These are phyloP conservation scores for Pythium sp. DNA, from an alignment of 352 stramenopile genomes.

Conservation along the genomic window DNA sequence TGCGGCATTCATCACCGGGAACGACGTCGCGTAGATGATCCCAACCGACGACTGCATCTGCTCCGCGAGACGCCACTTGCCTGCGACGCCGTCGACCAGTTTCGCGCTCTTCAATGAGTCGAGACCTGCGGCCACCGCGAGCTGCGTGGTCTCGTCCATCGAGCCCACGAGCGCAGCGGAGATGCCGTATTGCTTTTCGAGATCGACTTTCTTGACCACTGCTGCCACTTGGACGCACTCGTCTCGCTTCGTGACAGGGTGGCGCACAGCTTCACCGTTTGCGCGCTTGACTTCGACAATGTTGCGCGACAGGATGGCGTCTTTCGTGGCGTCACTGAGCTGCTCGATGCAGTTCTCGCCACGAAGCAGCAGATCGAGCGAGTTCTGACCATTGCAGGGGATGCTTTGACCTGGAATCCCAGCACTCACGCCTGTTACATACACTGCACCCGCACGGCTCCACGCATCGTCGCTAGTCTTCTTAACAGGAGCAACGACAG, in stretches of 20 bases:
- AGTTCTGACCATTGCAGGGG: slow-evolving; percentile 72
- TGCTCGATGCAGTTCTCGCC: slow-evolving; percentile 90
- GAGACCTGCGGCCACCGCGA: slow-evolving; percentile 93
- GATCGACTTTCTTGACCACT: slow-evolving; percentile 72
- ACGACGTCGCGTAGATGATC: slow-evolving; percentile 95
- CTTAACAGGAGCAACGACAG: slow-evolving; percentile 21
- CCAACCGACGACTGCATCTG: slow-evolving; percentile 85
- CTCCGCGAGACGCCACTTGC: slow-evolving; percentile 89
- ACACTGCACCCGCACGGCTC: slow-evolving; percentile 53
- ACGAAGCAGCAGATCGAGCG: slow-evolving; percentile 85
- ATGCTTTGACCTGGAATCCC: slow-evolving; percentile 81
- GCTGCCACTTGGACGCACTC: slow-evolving; percentile 91
- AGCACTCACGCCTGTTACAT: slow-evolving; percentile 92
- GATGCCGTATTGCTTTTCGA: slow-evolving; percentile 81
- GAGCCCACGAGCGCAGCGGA: slow-evolving; percentile 85
- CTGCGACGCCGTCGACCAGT: slow-evolving; percentile 71
- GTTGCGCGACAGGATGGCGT: slow-evolving; percentile 91
- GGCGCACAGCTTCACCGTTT: slow-evolving; percentile 38
- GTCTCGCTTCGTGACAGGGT: slow-evolving; percentile 37
- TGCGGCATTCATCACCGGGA: slow-evolving; percentile 93
- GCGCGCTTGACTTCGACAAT: slow-evolving; percentile 83
- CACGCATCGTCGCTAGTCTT: slow-evolving; percentile 37
- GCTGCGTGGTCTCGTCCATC: slow-evolving; percentile 94
- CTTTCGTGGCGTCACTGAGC: slow-evolving; percentile 61
- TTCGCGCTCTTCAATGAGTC: slow-evolving; percentile 92